Base-by-base conservation (phyloP, 148 eudicot genomes). In the Persicaria maculosa region DNA sequence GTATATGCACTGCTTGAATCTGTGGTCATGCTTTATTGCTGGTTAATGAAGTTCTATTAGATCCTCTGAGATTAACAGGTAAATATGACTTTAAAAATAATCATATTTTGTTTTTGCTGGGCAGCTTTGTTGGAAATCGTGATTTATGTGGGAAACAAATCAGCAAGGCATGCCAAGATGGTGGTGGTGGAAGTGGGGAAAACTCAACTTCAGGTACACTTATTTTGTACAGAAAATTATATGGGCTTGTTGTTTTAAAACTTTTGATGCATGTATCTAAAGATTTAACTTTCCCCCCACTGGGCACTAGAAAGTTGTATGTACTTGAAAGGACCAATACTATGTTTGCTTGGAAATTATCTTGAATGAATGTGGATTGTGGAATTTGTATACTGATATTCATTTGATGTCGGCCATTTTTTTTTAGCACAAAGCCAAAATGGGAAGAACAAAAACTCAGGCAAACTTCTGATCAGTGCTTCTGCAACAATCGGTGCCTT, bases 401-500 rank as follows among this genome's bases (percentile, higher is more conserved):
- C 57, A 67, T 74, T 58, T 17, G 54, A 46, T 61, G 46, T 65
- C 15, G 46, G 45, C 17, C 5, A 65, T 36, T 36, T 15, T 65
- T 50, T 72, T 80, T 44, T 79, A 86, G 88, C 65, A 74, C 81
- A 77, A 72, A 80, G 36, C 78, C 88, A 79, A 81, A 77, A 65
- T 77, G 81, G 77, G 72, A 85, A 75, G 84, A 91, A 86, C 82
- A 92, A 87, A 70, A 77, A 85, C 79, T 87, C 98, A 1, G 97
- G 96, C 6, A 79, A 89, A 81, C 88, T 95, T 79, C 85, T 95
- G 81, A 82, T 90, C 61, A 95, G 98, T 81, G 90, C 98, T 54
- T 86, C 91, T 45, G 98, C 98, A 75, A 92, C 98, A 54, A 92
- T 95, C 52, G 98, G 98, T 74, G 98, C 96, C 44, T 84, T 92